Evolutionary conservation across 768 basidiomycete species (phyloP).

Genomic region (Macrolepiota albuminosa): DNA sequence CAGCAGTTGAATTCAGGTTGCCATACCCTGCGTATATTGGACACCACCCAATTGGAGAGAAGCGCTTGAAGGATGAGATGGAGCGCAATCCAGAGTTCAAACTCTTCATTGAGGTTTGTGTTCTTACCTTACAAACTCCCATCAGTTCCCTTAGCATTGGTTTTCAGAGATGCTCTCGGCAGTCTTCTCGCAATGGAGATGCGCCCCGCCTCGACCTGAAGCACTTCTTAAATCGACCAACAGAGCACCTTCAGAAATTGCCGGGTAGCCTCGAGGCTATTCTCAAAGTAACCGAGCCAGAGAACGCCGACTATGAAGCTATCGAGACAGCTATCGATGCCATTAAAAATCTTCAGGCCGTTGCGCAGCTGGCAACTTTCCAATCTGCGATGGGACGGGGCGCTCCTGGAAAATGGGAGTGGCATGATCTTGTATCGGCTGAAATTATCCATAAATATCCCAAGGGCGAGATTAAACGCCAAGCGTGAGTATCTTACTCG

Average conservation of each 20-base stretch:
- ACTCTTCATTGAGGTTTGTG: constrained; percentile 77
- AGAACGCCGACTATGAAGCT: constrained; percentile 81
- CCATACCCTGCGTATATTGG: constrained; percentile 86
- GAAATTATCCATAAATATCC: constrained; percentile 57
- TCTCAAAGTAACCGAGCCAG: constrained; percentile 72
- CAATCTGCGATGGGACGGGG: constrained; percentile 87
- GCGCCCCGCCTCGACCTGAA: constrained; percentile 57
- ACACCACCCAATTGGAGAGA: constrained; percentile 81
- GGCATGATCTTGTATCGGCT: constrained; percentile 80
- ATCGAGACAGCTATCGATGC: constrained; percentile 79
- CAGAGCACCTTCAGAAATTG: constrained; percentile 81
- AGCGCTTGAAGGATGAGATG: constrained; percentile 80
- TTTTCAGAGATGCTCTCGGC: constrained; percentile 38
- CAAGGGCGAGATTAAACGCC: constrained; percentile 78
- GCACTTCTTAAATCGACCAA: constrained; percentile 72
- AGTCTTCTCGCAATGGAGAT: constrained; percentile 34
- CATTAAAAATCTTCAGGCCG: constrained; percentile 75
- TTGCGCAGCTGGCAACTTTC: constrained; percentile 85
- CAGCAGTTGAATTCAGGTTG: constrained; percentile 81
- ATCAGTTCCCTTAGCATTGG: not conserved
- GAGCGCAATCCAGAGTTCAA: constrained; percentile 79
- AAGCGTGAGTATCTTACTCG: constrained; percentile 55
- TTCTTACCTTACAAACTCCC: not conserved
- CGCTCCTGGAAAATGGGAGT: constrained; percentile 76
- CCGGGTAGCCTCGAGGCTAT: constrained; percentile 85